phyloP scores from a whole-genome alignment of 768 basidiomycete species.

The Psilocybe subaeruginosa region DNA sequence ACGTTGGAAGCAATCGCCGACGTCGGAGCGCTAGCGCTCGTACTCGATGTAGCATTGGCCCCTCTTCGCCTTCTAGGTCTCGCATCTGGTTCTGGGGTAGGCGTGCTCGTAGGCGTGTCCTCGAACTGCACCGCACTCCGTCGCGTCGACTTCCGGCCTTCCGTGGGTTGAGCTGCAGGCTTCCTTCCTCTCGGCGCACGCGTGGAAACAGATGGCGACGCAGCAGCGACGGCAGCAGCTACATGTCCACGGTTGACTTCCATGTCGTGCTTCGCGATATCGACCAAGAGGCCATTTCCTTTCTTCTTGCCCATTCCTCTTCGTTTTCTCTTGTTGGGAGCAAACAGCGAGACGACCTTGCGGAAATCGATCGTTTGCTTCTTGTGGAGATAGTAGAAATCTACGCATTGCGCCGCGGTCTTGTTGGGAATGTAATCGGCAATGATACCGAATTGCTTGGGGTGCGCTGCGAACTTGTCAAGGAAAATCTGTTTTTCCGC shows the following conservation, averaged over 20 bases:
- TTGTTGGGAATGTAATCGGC: conserved; percentile 81
- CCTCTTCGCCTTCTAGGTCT: conserved; percentile 37
- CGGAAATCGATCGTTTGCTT: conserved; percentile 86
- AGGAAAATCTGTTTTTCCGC: conserved; percentile 80
- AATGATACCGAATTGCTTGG: conserved; percentile 97
- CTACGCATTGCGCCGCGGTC: conserved; percentile 85
- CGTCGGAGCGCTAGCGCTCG: neutral
- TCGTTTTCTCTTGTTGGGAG: conserved; percentile 67
- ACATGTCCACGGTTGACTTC: conserved; percentile 41
- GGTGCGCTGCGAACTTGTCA: conserved; percentile 80
- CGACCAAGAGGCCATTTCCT: conserved; percentile 79
- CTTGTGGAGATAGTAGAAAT: conserved; percentile 95
- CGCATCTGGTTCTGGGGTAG: conserved; percentile 70
- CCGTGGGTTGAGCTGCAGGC: conserved; percentile 31
- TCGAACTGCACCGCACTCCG: conserved; percentile 50
- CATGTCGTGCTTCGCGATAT: conserved; percentile 79
- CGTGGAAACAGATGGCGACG: conserved; percentile 36
- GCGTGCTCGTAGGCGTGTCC: conserved; percentile 55
- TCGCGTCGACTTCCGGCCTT: conserved; percentile 32
- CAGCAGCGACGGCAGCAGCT: conserved; percentile 2
- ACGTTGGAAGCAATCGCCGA: conserved; percentile 14
- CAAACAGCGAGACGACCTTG: conserved; percentile 67
- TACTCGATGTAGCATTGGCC: conserved; percentile 3
- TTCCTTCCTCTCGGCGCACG: conserved; percentile 46
- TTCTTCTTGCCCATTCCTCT: conserved; percentile 72